Percentiles rank a stretch among this genome's conserved stretches.
These are phyloP conservation scores for Gloeopeniophorella convolvens DNA, from an alignment of 768 basidiomycete species.

Conservation along the genomic window DNA sequence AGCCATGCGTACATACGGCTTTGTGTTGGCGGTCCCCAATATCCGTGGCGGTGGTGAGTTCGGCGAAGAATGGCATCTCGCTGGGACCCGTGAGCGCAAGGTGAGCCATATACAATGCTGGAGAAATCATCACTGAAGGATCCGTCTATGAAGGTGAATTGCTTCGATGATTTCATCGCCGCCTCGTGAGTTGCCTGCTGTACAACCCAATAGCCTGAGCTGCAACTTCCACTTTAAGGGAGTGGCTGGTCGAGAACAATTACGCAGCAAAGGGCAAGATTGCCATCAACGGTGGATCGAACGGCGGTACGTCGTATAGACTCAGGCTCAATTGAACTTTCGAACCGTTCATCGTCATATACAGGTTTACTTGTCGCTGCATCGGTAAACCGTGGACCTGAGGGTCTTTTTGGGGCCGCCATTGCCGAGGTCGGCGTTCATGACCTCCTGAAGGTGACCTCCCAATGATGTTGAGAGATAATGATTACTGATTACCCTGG, in stretches of 20 bases:
- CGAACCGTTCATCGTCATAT: background rate
- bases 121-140: too few relatives aligned
- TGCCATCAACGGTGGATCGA: constrained; percentile 73
- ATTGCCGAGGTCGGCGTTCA: constrained; percentile 79
- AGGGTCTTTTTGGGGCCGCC: constrained; percentile 69
- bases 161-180: constrained; percentile 78
- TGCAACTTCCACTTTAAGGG: constrained; percentile 31
- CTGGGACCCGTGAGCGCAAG: constrained; percentile 65
- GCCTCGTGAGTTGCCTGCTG: constrained; percentile 49
- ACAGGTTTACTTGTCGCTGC: constrained; percentile 75
- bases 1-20: constrained; percentile 65
- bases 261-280: constrained; percentile 65
- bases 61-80: constrained; percentile 80
- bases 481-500: too few relatives aligned
- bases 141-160: constrained; percentile 44
- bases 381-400: constrained; percentile 73
- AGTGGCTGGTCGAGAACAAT: constrained; percentile 68
- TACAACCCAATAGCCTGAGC: background rate
- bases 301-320: constrained; percentile 51
- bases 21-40: constrained; percentile 49
- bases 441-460: constrained; percentile 65
- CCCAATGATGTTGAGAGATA: background rate
- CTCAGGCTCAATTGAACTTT: background rate
- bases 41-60: constrained; percentile 64
- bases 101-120: constrained; percentile 28